Conservation (phyloP, 805 yeast genomes). For the Starmerella asiatica region DNA sequence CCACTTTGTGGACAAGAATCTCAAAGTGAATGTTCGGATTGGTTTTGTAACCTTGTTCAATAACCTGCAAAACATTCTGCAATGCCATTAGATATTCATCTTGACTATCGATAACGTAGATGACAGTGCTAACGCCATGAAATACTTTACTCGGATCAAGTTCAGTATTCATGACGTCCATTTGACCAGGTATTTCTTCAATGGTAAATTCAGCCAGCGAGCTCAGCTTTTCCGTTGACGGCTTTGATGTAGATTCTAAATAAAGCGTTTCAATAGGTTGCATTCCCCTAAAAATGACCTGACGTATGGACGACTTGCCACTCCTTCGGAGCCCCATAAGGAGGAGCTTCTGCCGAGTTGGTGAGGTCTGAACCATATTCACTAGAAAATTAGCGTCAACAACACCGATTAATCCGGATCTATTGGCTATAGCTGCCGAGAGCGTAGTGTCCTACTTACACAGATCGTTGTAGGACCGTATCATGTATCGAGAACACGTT, state of each 20-base stretch:
- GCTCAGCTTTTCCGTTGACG: slow-evolving; percentile 69
- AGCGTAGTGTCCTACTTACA: no score
- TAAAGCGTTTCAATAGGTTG: slow-evolving; percentile 88
- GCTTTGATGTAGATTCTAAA: slow-evolving; percentile 78
- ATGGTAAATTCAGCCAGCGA: slow-evolving; percentile 77
- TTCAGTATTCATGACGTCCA: slow-evolving; percentile 74
- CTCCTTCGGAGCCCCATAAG: slow-evolving; percentile 68
- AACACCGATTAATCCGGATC: no score
- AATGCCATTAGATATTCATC: slow-evolving; percentile 90
- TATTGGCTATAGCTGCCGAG: no score
- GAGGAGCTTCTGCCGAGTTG: slow-evolving; percentile 31
- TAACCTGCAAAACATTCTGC: slow-evolving; percentile 74
- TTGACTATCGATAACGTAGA: slow-evolving; percentile 88
- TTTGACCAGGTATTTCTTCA: slow-evolving; percentile 90
- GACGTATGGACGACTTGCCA: slow-evolving; percentile 90
- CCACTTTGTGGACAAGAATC: slow-evolving; percentile 88
- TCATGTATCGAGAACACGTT: no score
- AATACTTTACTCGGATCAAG: slow-evolving; percentile 62
- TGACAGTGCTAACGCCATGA: slow-evolving; percentile 73
- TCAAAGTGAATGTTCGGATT: slow-evolving; percentile 81
- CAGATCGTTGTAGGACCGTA: no score
- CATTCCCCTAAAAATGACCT: slow-evolving; percentile 92
- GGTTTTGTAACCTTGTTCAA: slow-evolving; percentile 71
- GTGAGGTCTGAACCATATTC: no score
- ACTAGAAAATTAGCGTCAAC: no score